Evolutionary conservation across 257 asterid genomes (phyloP).

Genomic region (Nicotiana tabacum): DNA sequence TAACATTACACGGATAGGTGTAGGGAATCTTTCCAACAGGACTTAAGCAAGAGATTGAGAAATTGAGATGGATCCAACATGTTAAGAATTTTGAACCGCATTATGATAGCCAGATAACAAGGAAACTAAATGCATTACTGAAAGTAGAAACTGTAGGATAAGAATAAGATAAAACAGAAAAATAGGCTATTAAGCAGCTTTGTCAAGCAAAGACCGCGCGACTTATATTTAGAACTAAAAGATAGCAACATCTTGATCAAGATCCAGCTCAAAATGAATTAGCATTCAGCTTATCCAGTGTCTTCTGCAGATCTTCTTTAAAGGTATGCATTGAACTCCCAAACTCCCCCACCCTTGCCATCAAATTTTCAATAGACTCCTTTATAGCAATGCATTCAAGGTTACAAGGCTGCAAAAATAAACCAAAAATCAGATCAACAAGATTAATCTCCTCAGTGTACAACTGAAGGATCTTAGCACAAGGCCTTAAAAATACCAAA

Average conservation of each 20-base stretch:
- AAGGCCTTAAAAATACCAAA: too few relatives aligned
- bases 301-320: not conserved
- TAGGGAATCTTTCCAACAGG: not conserved
- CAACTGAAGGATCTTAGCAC: too few relatives aligned
- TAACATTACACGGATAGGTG: not conserved
- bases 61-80: not conserved
- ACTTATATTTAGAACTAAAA: not conserved
- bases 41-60: not conserved
- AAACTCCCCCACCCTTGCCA: not conserved
- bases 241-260: too few relatives aligned
- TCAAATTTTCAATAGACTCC: not conserved
- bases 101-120: not conserved
- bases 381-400: not conserved
- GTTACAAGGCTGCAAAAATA: not conserved
- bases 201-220: not conserved
- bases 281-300: not conserved
- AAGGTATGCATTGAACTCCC: not conserved
- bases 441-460: accelerated
- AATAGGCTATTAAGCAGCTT: not conserved
- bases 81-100: not conserved
- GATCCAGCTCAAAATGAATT: not conserved
- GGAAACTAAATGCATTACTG: not conserved
- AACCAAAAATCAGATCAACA: not conserved
- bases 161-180: not conserved
- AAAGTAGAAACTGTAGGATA: not conserved